Evolutionary conservation across 2,329 filamentous ascomycete genomes (phyloP).

Genomic region (Cytospora paraplurivora): DNA sequence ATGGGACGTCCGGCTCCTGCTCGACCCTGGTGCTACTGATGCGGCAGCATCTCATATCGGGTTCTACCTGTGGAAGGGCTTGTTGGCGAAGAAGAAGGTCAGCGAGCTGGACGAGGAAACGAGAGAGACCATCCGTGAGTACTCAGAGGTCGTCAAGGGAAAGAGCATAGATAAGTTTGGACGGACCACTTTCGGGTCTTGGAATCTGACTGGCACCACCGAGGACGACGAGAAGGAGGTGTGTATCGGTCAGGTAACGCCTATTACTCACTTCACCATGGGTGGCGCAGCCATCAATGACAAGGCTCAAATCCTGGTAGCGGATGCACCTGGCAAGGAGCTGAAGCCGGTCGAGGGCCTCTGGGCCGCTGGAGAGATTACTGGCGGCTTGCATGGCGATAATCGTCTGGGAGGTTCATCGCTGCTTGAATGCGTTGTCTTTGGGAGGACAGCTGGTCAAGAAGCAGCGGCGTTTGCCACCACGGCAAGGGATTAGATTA

Average conservation of each 20-base stretch:
- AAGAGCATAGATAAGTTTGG: constrained; percentile 47
- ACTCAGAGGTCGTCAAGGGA: constrained; percentile 48
- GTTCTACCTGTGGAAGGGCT: constrained; percentile 65
- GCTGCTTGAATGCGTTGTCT: constrained; percentile 92
- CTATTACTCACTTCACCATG: constrained; percentile 69
- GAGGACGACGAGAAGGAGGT: constrained; percentile 53
- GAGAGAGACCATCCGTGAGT: constrained; percentile 50
- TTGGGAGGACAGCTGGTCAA: constrained; percentile 59
- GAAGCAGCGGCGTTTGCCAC: constrained; percentile 41
- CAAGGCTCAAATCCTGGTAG: constrained; percentile 52
- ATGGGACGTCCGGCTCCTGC: constrained; percentile 60
- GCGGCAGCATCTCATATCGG: constrained; percentile 58
- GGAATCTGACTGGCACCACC: constrained; percentile 50
- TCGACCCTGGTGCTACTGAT: constrained; percentile 60
- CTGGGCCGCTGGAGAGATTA: constrained; percentile 66
- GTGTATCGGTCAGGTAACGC: constrained; percentile 62
- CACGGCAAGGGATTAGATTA: not conserved
- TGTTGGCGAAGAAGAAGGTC: constrained; percentile 59
- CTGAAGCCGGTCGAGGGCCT: constrained; percentile 54
- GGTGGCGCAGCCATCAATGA: constrained; percentile 62
- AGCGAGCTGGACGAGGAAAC: constrained; percentile 47
- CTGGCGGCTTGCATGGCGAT: constrained; percentile 74
- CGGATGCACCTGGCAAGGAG: constrained; percentile 37
- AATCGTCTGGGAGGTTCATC: constrained; percentile 98
- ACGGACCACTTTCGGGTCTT: constrained; percentile 56